A percentile compares a stretch with the other conserved stretches of the same genome.
phyloP scores from a whole-genome alignment of 129 eudicot genomes.

The Cynara cardunculus region DNA sequence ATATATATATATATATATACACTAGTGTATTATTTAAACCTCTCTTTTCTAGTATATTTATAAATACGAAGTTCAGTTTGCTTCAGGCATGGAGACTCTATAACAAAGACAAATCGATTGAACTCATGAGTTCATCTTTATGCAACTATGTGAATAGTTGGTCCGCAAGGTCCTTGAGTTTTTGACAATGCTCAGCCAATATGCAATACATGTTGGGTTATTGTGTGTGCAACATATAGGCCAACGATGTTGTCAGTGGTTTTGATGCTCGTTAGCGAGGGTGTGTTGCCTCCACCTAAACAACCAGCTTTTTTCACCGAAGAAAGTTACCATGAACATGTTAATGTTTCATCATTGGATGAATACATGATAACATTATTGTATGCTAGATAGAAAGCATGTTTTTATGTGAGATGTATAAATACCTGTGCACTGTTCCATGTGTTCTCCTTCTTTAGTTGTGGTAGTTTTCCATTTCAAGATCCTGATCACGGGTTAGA shows the following conservation, averaged over 20 bases:
- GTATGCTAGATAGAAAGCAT: not conserved
- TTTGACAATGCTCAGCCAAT: not conserved
- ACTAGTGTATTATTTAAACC: no score
- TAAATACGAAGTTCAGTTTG: not conserved
- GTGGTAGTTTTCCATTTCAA: not conserved
- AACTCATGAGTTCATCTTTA: not conserved
- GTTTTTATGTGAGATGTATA: not conserved
- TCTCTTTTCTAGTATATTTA: no score
- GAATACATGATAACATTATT: not conserved
- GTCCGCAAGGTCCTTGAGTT: no score
- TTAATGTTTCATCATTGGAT: not conserved
- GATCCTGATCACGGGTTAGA: not conserved
- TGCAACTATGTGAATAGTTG: no score
- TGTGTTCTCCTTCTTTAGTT: no score
- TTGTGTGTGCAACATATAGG: conserved; percentile 49
- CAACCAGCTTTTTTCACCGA: conserved; percentile 28
- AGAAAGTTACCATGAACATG: not conserved
- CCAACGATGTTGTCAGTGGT: conserved; percentile 39
- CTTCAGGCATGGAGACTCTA: not conserved
- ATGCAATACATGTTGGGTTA: conserved; percentile 30
- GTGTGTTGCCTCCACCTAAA: conserved; percentile 22
- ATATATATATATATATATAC: no score
- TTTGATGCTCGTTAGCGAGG: conserved; percentile 32
- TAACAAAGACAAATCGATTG: not conserved
- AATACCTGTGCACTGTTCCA: no score